Conservation (phyloP, 441 rosid species). For the Theobroma grandiflorum region DNA sequence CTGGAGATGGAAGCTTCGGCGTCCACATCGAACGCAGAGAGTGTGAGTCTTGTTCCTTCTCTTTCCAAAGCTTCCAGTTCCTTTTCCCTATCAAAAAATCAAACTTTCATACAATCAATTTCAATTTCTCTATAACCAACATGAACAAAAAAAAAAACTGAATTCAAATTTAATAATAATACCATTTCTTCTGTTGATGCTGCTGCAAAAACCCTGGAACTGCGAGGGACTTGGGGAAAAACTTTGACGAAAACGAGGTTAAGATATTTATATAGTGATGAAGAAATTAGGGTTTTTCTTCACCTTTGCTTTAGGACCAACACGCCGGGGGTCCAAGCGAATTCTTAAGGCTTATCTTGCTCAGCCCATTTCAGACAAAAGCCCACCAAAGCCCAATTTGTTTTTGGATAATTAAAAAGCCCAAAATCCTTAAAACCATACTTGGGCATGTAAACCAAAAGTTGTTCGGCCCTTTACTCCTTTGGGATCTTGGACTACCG, state of each 20-base stretch:
- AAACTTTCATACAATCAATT: neutral
- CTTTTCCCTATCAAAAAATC: slow-evolving; percentile 47
- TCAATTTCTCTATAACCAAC: neutral
- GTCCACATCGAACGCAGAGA: slow-evolving; percentile 61
- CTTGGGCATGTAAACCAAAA: neutral
- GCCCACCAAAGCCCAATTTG: neutral
- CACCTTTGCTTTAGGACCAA: neutral
- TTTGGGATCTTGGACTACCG: too few species aligned
- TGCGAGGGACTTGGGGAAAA: neutral
- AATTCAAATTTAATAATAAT: neutral
- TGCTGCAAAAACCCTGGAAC: slow-evolving; percentile 26
- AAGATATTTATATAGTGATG: slow-evolving; percentile 9
- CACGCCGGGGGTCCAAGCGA: neutral
- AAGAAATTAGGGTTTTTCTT: slow-evolving; percentile 29
- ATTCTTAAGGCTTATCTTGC: neutral
- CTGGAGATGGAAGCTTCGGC: slow-evolving; percentile 63
- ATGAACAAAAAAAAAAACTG: neutral
- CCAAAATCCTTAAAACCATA: neutral
- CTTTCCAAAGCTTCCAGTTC: slow-evolving; percentile 61
- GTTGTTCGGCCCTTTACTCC: too few species aligned
- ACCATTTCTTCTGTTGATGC: slow-evolving; percentile 37
- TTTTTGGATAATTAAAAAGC: neutral
- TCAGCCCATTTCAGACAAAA: neutral
- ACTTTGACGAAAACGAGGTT: neutral
- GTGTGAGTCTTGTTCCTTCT: slow-evolving; percentile 65